These are phyloP conservation scores for Isoetes taiwanensis DNA, from an alignment of 75 land plant species.

Conservation along the genomic window DNA sequence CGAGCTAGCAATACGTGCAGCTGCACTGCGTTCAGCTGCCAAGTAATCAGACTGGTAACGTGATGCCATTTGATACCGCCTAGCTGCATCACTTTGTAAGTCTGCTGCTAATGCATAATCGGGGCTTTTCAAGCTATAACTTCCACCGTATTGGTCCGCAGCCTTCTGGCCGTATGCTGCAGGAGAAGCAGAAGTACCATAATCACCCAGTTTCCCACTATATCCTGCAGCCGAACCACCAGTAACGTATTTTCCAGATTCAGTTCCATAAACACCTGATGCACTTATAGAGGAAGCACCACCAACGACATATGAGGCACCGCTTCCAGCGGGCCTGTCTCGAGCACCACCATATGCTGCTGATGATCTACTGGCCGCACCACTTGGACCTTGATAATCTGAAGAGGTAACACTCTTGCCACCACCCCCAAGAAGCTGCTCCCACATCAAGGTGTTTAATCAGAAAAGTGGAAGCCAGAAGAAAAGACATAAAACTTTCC, in stretches of 20 bases:
- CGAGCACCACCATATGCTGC: conserved; percentile 17
- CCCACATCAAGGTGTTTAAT: not conserved
- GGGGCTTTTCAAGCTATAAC: conserved; percentile 26
- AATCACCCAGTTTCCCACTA: conserved; percentile 30
- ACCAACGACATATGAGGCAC: conserved; percentile 37
- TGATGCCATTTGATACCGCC: conserved; percentile 39
- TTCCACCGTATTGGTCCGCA: conserved; percentile 32
- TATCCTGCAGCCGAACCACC: conserved; percentile 25
- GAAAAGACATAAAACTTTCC: not conserved
- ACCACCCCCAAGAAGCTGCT: conserved; percentile 31
- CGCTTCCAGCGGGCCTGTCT: conserved; percentile 21
- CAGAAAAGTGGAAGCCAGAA: not conserved
- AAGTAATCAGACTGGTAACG: too few species aligned
- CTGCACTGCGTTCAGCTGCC: conserved; percentile 40
- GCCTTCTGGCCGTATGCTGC: conserved; percentile 46
- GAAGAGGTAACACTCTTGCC: conserved; percentile 21
- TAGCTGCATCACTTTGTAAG: conserved; percentile 36
- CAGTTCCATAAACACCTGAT: conserved; percentile 30
- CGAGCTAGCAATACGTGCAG: conserved; percentile 23
- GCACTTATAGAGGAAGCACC: conserved; percentile 25
- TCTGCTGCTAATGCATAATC: conserved; percentile 54
- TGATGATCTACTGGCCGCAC: conserved; percentile 15
- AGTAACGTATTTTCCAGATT: conserved; percentile 44
- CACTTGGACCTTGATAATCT: conserved; percentile 9
- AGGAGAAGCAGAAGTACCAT: conserved; percentile 42